These are phyloP conservation scores for Perkinsus chesapeaki DNA, from an alignment of 169 alveolate species.

Conservation along the genomic window DNA sequence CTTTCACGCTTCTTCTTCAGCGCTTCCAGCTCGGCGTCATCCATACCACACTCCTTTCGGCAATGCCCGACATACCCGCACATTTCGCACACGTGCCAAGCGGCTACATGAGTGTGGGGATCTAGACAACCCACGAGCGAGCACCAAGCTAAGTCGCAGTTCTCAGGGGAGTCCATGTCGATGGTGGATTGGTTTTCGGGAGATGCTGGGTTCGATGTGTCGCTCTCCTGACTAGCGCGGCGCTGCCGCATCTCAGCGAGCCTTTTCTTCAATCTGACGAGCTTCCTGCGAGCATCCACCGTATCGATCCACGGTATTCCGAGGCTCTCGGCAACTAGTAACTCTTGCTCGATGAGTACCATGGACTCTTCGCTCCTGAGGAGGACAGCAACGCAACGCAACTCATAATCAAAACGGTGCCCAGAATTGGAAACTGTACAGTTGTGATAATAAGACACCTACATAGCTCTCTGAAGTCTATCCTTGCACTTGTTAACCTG, in stretches of 20 bases:
- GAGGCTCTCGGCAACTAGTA: background rate
- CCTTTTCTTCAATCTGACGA: background rate
- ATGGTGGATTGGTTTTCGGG: background rate
- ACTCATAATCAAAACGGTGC: background rate
- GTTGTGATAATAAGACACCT: background rate
- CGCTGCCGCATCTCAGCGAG: background rate
- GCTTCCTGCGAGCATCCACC: background rate
- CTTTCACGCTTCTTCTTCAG: background rate
- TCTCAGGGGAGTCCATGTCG: background rate
- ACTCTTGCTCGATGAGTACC: background rate
- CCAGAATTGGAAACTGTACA: background rate
- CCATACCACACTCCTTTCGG: background rate
- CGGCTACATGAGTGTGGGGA: background rate
- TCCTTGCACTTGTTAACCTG: background rate
- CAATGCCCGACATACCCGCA: background rate
- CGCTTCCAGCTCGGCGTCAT: background rate
- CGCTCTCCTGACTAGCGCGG: background rate
- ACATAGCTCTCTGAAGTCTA: background rate
- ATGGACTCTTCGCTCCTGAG: background rate
- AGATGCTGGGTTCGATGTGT: background rate
- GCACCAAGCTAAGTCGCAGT: background rate
- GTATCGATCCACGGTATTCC: background rate
- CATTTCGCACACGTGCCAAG: background rate
- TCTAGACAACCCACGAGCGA: background rate
- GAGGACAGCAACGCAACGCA: background rate